Base-by-base conservation (phyloP, 2,329 filamentous ascomycete species). In the Claviceps capensis region DNA sequence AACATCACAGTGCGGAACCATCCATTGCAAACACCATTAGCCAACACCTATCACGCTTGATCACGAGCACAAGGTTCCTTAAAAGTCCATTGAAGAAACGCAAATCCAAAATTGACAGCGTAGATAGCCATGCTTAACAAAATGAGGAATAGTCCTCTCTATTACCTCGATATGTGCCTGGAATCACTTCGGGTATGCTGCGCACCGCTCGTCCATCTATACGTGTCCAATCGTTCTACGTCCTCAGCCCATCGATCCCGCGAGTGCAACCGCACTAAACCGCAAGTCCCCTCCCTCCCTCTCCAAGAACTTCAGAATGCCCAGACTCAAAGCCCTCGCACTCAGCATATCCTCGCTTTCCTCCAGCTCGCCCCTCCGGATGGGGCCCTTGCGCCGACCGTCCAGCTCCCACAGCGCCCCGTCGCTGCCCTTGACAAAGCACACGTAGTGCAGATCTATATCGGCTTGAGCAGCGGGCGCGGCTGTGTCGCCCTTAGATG, bases 371-470 rank as follows among this genome's bases (percentile, higher is more conserved):
- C 83, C 85, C 23, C 77, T 65, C 42, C 69, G 63, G 34, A 82
- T 69, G 7, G 79, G 79, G 0, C 78, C 79, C 65, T 79, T 81
- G 52, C 75, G 63, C 49, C 78, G 68, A 3, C 78, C 78, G 59
- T 82, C 78, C 11, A 82, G 71, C 70, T 82, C 78, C 76, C 77
- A 81, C 40, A 81, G 61, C 13, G 65, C 77, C 52, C 83, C 83
- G 65, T 86, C 81, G 49, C 69, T 69, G 36, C 74, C 74, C 72
- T 90, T 93, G 50, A 93, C 86, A 68, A 97, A 98, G 63, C 88
- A 93, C 47, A 97, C 91, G 65, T 95, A 97, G 72, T 98, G 93
- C 60, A 96, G 74, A 63, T 96, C 91, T n/a, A 95, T 76, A 59
- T 85, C 79, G 61, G 87, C 86, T n/a, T 82, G 77, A 8, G 88